Evolutionary conservation across 441 rosid genomes (phyloP).

Genomic region (Daphne laureola): DNA sequence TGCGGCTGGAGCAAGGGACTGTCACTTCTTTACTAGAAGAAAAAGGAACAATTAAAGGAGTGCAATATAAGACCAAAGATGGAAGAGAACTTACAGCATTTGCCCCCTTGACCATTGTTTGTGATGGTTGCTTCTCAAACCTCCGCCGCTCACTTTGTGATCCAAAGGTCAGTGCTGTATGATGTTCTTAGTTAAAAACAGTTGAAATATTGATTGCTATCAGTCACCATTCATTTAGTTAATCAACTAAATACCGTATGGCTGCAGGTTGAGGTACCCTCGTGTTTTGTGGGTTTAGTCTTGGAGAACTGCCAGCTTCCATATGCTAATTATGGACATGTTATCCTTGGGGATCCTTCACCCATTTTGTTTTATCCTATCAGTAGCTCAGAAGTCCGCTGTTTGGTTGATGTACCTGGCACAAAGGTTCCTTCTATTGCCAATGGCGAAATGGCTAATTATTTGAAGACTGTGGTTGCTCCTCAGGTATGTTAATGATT

Average conservation of each 20-base stretch:
- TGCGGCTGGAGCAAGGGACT: slow-evolving; percentile 76
- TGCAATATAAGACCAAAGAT: slow-evolving; percentile 55
- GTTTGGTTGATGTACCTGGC: slow-evolving; percentile 83
- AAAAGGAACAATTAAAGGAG: slow-evolving; percentile 63
- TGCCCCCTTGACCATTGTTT: slow-evolving; percentile 70
- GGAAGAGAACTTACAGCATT: slow-evolving; percentile 46
- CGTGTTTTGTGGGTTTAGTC: slow-evolving; percentile 79
- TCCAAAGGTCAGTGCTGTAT: slow-evolving; percentile 42
- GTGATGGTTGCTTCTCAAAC: slow-evolving; percentile 86
- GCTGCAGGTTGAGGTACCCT: slow-evolving; percentile 71
- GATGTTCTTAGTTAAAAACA: background rate
- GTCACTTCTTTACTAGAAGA: slow-evolving; percentile 71
- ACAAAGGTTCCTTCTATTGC: slow-evolving; percentile 84
- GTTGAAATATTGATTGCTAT: background rate
- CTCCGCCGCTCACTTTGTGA: slow-evolving; percentile 75
- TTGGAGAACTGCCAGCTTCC: slow-evolving; percentile 76
- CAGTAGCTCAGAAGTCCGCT: slow-evolving; percentile 74
- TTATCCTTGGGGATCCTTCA: slow-evolving; percentile 68
- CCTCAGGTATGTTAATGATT: slow-evolving; percentile 51
- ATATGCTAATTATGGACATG: slow-evolving; percentile 68
- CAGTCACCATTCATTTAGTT: background rate
- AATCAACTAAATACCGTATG: slow-evolving; percentile 1
- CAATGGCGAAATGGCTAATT: slow-evolving; percentile 66
- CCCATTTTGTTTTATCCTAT: slow-evolving; percentile 77
- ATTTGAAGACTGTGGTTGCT: slow-evolving; percentile 71